Evolutionary conservation across 164 flowering plant species (phyloP), one percentile per base, ranked within the genome.

Genomic region (Tetrastigma voinierianum): DNA sequence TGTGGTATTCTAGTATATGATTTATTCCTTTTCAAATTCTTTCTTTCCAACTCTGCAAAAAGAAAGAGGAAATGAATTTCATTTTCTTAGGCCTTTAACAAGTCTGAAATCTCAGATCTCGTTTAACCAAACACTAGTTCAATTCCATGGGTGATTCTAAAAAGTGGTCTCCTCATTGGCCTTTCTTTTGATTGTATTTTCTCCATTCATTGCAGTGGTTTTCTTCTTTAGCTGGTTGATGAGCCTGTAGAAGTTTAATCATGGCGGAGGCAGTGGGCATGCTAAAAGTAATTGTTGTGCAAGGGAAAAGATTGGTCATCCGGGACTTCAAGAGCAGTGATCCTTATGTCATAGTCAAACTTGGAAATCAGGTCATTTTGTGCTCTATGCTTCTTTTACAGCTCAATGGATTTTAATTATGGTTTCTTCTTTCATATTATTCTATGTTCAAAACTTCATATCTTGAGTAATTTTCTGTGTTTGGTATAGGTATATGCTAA

Each of bases 321-420:
- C 77, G 97, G 46, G 97, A 90, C 77, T 88, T 91, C 78, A 88
- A 78, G 74, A 85, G 78, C 62, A 91, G 97, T 51, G 97, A 91
- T 78, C 96, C 93, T 74, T 91, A 91, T 77, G 93, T 88, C 25
- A 70, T 89, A 4, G 47, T 88, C 78, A 90, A 84, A 80, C 79
- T 92, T 16, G 97, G 85, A 13, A 78, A 77, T 74, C 92, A 92
- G 90, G 93, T 85, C 17, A 54, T 61, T 14, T 18, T 62, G 11
- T 11, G 21, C 61, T 43, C 17, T 32, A 61, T 10, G 19, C 21
- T 25, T 64, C 43, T 56, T 61, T 20, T 7, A 2, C 46, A 4
- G 6, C 23, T 43, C 44, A 20, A 7, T 62, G 49, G 14, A 63
- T 14, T 44, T 10, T 19, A 4, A 1, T 21, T 18, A 49, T 15